Evolutionary conservation across 2,329 filamentous ascomycete species (phyloP).

Genomic region (Aspergillus melleus): DNA sequence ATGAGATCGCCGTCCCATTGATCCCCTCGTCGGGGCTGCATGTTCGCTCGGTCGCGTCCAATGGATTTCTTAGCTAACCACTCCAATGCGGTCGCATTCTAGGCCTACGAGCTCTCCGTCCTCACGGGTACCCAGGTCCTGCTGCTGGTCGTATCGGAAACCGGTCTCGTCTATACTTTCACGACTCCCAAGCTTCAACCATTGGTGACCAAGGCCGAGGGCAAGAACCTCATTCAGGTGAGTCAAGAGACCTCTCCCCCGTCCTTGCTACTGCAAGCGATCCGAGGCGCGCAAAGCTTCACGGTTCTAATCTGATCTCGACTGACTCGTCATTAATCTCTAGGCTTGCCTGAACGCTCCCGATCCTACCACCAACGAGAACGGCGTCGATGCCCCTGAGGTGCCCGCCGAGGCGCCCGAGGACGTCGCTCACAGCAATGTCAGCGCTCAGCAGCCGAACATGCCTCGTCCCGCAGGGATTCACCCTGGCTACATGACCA

Average conservation of each 20-base stretch:
- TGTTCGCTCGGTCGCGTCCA: slow-evolving; percentile 1
- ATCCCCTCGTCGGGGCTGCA: background rate
- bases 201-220: slow-evolving; percentile 95
- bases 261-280: background rate
- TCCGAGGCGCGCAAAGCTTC: background rate
- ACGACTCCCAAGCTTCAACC: slow-evolving; percentile 98
- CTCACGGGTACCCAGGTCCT: slow-evolving; percentile 97
- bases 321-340: slow-evolving; percentile 19
- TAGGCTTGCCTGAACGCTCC: slow-evolving; percentile 96
- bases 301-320: background rate
- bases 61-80: slow-evolving; percentile 13
- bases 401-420: slow-evolving; percentile 82
- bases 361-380: slow-evolving; percentile 81
- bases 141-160: slow-evolving; percentile 94
- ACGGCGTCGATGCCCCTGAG: slow-evolving; percentile 73
- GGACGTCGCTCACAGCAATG: slow-evolving; percentile 74
- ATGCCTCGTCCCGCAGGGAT: slow-evolving; percentile 69
- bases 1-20: background rate
- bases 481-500: slow-evolving; percentile 68
- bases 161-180: slow-evolving; percentile 95
- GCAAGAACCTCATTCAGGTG: slow-evolving; percentile 99
- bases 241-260: slow-evolving; percentile 27
- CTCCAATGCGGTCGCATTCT: slow-evolving; percentile 21
- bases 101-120: slow-evolving; percentile 97
- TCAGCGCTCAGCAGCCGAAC: slow-evolving; percentile 67